Base-by-base conservation (phyloP, 495 filamentous ascomycete genomes). In the Penicillium argentinense region DNA sequence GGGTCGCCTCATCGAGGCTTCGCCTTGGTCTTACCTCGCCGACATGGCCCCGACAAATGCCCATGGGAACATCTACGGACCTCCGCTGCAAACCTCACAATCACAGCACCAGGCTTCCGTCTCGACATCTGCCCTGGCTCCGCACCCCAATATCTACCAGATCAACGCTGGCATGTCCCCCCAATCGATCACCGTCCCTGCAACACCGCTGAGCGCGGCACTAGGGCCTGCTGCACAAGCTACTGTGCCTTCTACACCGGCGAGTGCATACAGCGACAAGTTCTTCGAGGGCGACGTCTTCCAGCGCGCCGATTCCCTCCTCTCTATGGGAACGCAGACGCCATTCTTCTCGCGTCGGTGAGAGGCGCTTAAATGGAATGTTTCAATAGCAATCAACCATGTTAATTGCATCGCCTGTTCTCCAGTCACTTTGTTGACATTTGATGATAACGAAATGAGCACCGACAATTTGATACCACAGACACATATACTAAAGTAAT, bases 201-300 rank as follows among this genome's bases (percentile, higher is more conserved):
- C 83, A 4, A 87, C 83, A 4, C 90, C 90, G 5, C 74, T 92
- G 46, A 91, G 87, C 55, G 90, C 90, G 12, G 90, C 90, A 11
- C 77, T 96, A 3, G 90, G 90, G 4, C 87, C 89, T 6, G 91
- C 91, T 27, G 89, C 88, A 12, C 88, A 93, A 62, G 89, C 91
- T 2, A 96, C 91, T 1, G 83, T 96, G 14, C 89, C 90, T 4
- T 86, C 83, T 7, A 90, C 86, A 0, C 87, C 87, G 18, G 82
- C 81, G 42, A 87, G 80, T 63, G 82, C 77, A 3, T 87, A 85
- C 58, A 68, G 75, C 33, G 77, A 81, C 47, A 74, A 75, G 21
- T 82, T 82, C 39, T 88, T 89, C 51, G 73, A 71, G 19, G 83
- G 85, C 4, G 82, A 86, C 47, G 82, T 89, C 3, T 89, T 87